These are phyloP conservation scores for Mycosphaerella arachidis DNA, from an alignment of 2,329 filamentous ascomycete species.

Conservation along the genomic window DNA sequence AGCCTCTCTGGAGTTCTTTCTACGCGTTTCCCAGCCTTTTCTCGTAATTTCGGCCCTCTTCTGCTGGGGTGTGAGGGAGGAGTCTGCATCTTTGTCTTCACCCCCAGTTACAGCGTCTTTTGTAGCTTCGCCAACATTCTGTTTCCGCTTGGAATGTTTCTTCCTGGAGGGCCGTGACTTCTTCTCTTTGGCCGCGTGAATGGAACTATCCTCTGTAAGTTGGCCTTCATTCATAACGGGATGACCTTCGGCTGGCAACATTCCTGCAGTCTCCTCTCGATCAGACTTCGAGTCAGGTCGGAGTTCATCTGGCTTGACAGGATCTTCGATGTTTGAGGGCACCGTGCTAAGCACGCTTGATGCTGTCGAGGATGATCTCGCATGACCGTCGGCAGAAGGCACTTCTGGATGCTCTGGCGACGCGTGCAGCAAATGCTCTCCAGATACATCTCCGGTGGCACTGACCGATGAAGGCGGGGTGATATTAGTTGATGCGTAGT, in stretches of 20 bases:
- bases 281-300: background rate
- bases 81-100: background rate
- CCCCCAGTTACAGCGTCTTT: too few species aligned
- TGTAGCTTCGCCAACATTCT: too few species aligned
- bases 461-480: background rate
- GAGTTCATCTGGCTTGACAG: background rate
- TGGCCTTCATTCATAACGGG: too few species aligned
- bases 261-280: background rate
- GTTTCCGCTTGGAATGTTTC: too few species aligned
- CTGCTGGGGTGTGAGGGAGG: background rate
- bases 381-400: too few species aligned
- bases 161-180: too few species aligned
- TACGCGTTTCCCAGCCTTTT: background rate
- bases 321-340: background rate
- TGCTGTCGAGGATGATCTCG: background rate
- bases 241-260: too few species aligned
- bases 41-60: background rate
- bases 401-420: too few species aligned
- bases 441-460: background rate
- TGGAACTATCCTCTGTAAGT: too few species aligned
- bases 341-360: background rate
- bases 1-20: background rate
- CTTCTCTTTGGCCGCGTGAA: too few species aligned
- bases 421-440: too few species aligned
- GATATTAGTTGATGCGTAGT: background rate